Percentiles rank a stretch among this genome's conserved stretches.
Conservation (phyloP, 768 basidiomycete genomes). For the Baorangia bicolor region DNA sequence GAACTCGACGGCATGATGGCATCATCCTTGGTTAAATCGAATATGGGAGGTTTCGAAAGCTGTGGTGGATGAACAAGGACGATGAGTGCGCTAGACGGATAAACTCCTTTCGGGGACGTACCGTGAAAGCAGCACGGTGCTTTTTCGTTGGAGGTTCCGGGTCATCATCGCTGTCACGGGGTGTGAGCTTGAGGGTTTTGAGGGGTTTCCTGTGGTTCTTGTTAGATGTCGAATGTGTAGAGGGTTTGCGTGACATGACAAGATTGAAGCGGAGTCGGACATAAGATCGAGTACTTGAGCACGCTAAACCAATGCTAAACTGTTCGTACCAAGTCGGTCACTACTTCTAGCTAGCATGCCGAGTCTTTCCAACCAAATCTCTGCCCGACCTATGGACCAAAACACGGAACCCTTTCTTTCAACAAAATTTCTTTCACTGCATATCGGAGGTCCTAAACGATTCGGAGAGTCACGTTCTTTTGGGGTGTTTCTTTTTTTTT, state of each 20-base stretch:
- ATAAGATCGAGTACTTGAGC: too few relatives aligned
- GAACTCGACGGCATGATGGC: conserved; percentile 2
- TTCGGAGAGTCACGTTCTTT: not conserved
- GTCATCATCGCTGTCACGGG: conserved; percentile 10
- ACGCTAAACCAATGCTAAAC: too few relatives aligned
- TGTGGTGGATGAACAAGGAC: not conserved
- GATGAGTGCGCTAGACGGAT: not conserved
- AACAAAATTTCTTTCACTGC: not conserved
- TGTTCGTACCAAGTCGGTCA: too few relatives aligned
- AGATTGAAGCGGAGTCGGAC: too few relatives aligned
- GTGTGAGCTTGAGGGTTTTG: conserved; percentile 25
- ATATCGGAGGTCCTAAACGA: not conserved
- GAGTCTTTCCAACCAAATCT: not conserved
- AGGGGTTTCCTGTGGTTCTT: conserved; percentile 16
- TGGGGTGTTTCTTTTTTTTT: too few relatives aligned
- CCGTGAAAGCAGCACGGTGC: conserved; percentile 9
- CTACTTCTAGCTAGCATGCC: too few relatives aligned
- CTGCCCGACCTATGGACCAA: not conserved
- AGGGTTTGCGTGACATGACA: conserved; percentile 22
- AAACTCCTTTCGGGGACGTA: not conserved
- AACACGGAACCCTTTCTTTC: not conserved
- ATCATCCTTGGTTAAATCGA: conserved; percentile 22
- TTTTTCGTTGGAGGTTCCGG: conserved; percentile 24
- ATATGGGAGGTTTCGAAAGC: conserved; percentile 25
- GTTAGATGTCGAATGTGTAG: conserved; percentile 3